Conservation (phyloP, 164 flowering plant species). For the Magnolia officinalis region DNA sequence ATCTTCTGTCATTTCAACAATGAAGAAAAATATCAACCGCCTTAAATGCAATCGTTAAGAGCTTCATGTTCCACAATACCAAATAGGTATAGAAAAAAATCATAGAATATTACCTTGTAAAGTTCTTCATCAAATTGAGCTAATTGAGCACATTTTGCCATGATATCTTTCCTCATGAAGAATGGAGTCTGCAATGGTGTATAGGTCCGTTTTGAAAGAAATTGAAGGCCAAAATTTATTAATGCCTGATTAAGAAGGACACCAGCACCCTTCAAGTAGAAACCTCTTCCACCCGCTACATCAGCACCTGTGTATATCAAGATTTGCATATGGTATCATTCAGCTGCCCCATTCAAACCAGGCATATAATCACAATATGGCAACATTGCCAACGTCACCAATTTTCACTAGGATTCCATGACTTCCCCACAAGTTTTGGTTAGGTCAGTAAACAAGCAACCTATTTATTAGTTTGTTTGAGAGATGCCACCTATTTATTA, state of each 20-base stretch:
- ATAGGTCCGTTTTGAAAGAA: conserved; percentile 61
- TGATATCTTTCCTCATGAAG: conserved; percentile 89
- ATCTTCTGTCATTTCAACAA: background rate
- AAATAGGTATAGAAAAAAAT: background rate
- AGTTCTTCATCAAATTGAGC: conserved; percentile 99
- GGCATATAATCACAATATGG: background rate
- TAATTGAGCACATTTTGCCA: conserved; percentile 96
- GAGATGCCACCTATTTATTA: no score
- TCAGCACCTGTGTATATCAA: conserved; percentile 51
- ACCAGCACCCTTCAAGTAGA: conserved; percentile 83
- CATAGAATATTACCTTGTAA: conserved; percentile 61
- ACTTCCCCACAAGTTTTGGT: background rate
- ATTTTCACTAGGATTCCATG: background rate
- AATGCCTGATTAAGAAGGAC: conserved; percentile 87
- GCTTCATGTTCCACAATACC: background rate
- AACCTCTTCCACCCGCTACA: conserved; percentile 96
- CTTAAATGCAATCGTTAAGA: background rate
- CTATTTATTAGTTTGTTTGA: no score
- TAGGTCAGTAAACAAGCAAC: background rate
- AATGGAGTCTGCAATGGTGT: conserved; percentile 79
- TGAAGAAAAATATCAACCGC: background rate
- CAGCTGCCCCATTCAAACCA: background rate
- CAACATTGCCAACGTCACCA: no score
- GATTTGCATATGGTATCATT: background rate
- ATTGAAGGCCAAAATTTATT: conserved; percentile 71